phyloP scores from a whole-genome alignment of 2,329 filamentous ascomycete species.

The Paramyrothecium roridum region DNA sequence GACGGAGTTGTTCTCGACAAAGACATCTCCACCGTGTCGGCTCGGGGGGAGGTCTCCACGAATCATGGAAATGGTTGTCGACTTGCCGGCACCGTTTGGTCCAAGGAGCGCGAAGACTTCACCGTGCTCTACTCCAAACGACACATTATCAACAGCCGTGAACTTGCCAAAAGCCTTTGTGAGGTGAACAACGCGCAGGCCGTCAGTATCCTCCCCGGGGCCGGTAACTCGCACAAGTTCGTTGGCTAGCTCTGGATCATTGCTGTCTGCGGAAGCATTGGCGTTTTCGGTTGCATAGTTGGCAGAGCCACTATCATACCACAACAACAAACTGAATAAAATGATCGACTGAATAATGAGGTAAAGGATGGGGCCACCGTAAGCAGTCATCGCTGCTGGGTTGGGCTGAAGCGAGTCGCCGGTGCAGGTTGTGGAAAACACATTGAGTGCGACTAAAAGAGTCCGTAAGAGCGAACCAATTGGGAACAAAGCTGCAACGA shows the following conservation, averaged over 20 bases:
- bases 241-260: conserved; percentile 21
- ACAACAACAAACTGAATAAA: conserved; percentile 67
- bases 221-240: conserved; percentile 21
- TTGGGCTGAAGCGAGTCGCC: conserved; percentile 49
- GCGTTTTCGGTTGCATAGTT: conserved; percentile 10
- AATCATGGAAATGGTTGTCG: conserved; percentile 82
- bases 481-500: conserved; percentile 56
- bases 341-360: conserved; percentile 67
- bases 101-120: conserved; percentile 75
- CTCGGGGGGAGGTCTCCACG: conserved; percentile 81
- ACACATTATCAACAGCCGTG: conserved; percentile 67
- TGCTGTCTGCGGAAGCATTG: conserved; percentile 8
- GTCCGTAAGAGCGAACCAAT: conserved; percentile 57
- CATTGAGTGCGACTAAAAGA: conserved; percentile 71
- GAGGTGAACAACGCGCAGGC: conserved; percentile 63
- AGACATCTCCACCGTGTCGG: conserved; percentile 69
- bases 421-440: conserved; percentile 73
- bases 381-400: conserved; percentile 60
- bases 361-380: conserved; percentile 79
- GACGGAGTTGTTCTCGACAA: conserved; percentile 76
- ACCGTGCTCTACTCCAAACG: conserved; percentile 63
- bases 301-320: conserved; percentile 65
- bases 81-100: conserved; percentile 80
- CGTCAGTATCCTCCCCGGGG: conserved; percentile 27
- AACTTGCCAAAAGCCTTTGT: conserved; percentile 65